A percentile compares a stretch with the other conserved stretches of the same genome.
Evolutionary conservation across 768 basidiomycete species (phyloP).

Genomic region (Russula virescens): DNA sequence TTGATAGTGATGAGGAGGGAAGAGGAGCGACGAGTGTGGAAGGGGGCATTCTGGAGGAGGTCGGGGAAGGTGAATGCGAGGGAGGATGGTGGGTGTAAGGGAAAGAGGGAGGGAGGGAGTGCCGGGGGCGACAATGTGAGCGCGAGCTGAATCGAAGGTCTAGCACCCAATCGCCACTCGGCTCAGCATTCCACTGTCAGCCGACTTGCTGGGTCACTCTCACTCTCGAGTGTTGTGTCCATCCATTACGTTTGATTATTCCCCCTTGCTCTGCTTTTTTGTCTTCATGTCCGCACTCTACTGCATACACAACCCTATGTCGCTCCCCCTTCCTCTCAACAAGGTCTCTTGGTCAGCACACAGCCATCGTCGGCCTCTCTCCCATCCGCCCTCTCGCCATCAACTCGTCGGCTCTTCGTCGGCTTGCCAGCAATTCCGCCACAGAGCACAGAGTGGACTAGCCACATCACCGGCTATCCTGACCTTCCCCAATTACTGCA

Average conservation of each 20-base stretch:
- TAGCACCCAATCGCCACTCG: constrained; percentile 21
- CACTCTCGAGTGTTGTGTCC: not conserved
- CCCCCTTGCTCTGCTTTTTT: no score
- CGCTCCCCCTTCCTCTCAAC: not conserved
- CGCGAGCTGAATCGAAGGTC: constrained; percentile 21
- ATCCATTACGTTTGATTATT: no score
- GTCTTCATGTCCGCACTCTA: no score
- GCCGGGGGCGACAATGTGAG: constrained; percentile 18
- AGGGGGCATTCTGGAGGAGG: constrained; percentile 5
- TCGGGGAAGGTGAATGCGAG: not conserved
- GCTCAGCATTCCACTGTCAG: constrained; percentile 20
- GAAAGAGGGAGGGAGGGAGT: constrained; percentile 7
- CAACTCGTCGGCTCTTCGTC: constrained; percentile 11
- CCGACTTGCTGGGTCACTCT: constrained; percentile 16
- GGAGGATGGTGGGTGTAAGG: constrained; percentile 21
- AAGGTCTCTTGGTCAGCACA: no score
- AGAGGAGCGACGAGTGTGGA: not conserved
- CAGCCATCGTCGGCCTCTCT: no score
- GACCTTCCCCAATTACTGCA: not conserved
- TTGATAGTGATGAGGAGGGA: constrained; percentile 2
- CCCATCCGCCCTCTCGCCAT: not conserved
- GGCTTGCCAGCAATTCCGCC: constrained; percentile 15
- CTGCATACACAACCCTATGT: no score
- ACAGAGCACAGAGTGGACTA: not conserved
- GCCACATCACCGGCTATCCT: constrained; percentile 5